phyloP scores from a whole-genome alignment of 495 filamentous ascomycete species.

The Chaetomium fimeti region DNA sequence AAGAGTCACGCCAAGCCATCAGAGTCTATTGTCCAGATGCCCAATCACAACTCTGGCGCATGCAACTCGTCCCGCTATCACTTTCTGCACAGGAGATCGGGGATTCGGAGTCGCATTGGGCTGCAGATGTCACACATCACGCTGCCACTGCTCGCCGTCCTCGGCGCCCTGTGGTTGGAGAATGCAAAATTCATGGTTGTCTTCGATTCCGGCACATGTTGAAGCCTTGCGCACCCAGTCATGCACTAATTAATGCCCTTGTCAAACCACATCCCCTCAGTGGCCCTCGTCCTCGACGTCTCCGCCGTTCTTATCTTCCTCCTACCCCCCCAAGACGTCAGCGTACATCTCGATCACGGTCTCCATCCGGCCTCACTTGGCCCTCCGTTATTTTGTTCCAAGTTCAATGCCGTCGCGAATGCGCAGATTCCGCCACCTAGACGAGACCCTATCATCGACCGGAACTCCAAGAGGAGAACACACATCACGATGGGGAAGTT shows the following conservation, averaged over 20 bases:
- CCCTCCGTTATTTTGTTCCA: too few relatives aligned
- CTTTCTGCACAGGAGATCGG: not conserved
- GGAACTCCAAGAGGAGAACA: not conserved
- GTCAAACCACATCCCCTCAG: not conserved
- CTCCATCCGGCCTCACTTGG: not conserved
- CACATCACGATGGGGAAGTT: constrained; percentile 30
- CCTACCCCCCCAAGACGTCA: not conserved
- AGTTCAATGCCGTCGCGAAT: too few relatives aligned
- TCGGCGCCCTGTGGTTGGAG: constrained; percentile 12
- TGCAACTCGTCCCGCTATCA: constrained; percentile 7
- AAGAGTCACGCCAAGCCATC: constrained; percentile 17
- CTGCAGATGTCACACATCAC: constrained; percentile 22
- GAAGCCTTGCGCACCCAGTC: not conserved
- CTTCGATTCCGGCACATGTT: not conserved
- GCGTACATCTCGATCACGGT: not conserved
- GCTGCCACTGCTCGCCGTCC: constrained; percentile 3
- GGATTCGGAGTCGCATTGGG: not conserved
- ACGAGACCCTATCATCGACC: not conserved
- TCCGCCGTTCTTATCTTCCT: not conserved
- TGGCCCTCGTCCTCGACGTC: not conserved
- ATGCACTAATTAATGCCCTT: not conserved
- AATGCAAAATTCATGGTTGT: not conserved
- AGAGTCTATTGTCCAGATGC: constrained; percentile 3
- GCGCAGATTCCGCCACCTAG: too few relatives aligned
- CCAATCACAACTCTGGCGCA: constrained; percentile 14